Base-by-base conservation (phyloP, 2,329 filamentous ascomycete species). In the Paecilomyces fulvus region DNA sequence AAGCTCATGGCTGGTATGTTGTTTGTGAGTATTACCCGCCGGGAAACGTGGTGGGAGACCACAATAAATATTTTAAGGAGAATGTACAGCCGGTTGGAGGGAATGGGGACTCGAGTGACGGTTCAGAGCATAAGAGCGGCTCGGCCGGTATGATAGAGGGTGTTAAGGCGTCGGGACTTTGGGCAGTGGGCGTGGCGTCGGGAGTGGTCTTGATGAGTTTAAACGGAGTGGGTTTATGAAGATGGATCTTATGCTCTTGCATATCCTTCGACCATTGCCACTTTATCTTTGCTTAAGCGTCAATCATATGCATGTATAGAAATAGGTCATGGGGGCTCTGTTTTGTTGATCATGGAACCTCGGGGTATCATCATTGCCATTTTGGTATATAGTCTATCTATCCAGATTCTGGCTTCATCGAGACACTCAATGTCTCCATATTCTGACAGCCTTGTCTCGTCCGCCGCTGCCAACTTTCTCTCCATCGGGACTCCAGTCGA, bases 401-500 rank as follows among this genome's bases (percentile, higher is more conserved):
- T 9, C n/a, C 17, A 28, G 7, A 17, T 53, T 23, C 14, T 31
- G 14, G 2, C 8, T 12, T 25, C 21, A 25, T 46, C 28, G 21
- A 53, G 28, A 53, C 9, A 37, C 28, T 65, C 68, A 87, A 70
- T 86, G 80, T 63, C 81, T 79, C 84, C 84, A 87, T 63, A 86
- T 80, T 65, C 82, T 77, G 54, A 87, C 82, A 53, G 79, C 79
- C 73, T 95, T 96, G 72, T 99, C 94, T 70, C 92, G 92, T 9
- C 94, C 94, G 55, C 92, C 94, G 70, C 91, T 96, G 17, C 86
- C 91, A 14, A 97, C 92, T 64, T 86, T 86, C 64, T 90, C 83
- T 8, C 94, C 94, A 70, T 96, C 92, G 0, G 90, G 87, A 64
- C 89, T 92, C 94, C 92, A 97, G 70, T 97, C 92, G 11, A 96